phyloP scores from a whole-genome alignment of 176 grass and related monocot species.

The Zea mays region Zm-B73-REFERENCE-NAM-5.0 NC_050103.1:175786501-175787000 shows the following conservation, averaged over 20 bases:
- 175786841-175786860: slow-evolving; percentile 55
- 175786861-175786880: slow-evolving; percentile 53
- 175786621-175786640: slow-evolving; percentile 13
- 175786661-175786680: slow-evolving; percentile 6
- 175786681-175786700: slow-evolving; percentile 41
- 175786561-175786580: slow-evolving; percentile 59
- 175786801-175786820: slow-evolving; percentile 50
- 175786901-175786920: slow-evolving; percentile 31
- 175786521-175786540: slow-evolving; percentile 56
- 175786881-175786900: slow-evolving; percentile 56
- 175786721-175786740: slow-evolving; percentile 43
- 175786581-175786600: slow-evolving; percentile 30
- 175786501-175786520: slow-evolving; percentile 52
- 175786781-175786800: slow-evolving; percentile 58
- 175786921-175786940: slow-evolving; percentile 46
- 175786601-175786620: slow-evolving; percentile 34
- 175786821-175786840: slow-evolving; percentile 56
- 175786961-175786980: slow-evolving; percentile 42
- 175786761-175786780: slow-evolving; percentile 60
- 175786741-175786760: slow-evolving; percentile 53
- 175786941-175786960: slow-evolving; percentile 57
- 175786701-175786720: slow-evolving; percentile 56
- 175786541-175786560: slow-evolving; percentile 51
- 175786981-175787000: slow-evolving; percentile 46
- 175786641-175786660: slow-evolving; percentile 15